Evolutionary conservation across 1,139 yeast species (phyloP).

Genomic region (Hansenula lynferdii): DNA sequence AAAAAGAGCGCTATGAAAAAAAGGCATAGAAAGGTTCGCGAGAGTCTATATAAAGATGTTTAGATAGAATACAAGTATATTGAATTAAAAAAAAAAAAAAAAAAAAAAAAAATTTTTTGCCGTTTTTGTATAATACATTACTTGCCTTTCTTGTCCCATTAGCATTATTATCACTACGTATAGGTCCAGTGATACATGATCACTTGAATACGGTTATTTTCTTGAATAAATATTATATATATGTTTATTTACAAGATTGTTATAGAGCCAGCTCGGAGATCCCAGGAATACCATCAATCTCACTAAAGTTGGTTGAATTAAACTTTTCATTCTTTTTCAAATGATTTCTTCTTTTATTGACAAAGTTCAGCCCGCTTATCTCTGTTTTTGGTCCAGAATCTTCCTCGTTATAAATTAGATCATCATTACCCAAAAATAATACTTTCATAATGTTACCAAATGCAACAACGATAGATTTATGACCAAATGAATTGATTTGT

Average conservation of each 20-base stretch:
- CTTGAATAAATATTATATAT: no score
- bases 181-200: no score
- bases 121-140: no score
- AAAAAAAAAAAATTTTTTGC: no score
- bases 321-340: conserved; percentile 10
- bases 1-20: no score
- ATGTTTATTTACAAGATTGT: not conserved
- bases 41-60: no score
- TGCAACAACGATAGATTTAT: conserved; percentile 68
- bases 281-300: conserved; percentile 17
- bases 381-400: conserved; percentile 23
- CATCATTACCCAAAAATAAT: conserved; percentile 65
- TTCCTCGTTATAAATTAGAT: conserved; percentile 37
- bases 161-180: no score
- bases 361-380: conserved; percentile 28
- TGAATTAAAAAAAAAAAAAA: no score
- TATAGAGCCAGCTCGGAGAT: conserved; percentile 13
- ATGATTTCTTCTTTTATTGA: conserved; percentile 28
- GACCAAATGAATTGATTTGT: conserved; percentile 63
- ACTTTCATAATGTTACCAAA: conserved; percentile 71
- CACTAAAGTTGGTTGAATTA: conserved; percentile 16
- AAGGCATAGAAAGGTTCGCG: no score
- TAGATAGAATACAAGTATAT: no score
- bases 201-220: no score
- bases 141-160: no score